Evolutionary conservation across 495 filamentous ascomycete genomes (phyloP).

Genomic region (Neurospora sp.): DNA sequence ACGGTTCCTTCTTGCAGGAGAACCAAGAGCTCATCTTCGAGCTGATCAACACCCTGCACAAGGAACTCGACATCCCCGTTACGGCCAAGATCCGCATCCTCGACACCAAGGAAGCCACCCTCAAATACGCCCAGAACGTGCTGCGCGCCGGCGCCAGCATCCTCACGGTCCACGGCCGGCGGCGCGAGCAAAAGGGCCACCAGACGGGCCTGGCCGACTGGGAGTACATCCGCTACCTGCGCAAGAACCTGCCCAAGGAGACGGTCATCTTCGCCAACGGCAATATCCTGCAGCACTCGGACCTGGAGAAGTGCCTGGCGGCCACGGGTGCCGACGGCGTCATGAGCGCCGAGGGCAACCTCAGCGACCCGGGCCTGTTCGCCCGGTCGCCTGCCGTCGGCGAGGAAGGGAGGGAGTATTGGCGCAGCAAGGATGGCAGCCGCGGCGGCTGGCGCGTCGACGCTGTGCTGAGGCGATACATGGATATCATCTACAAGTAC

Average conservation of each 20-base stretch:
- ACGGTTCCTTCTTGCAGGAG: constrained; percentile 92
- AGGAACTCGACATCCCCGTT: constrained; percentile 63
- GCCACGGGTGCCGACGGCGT: constrained; percentile 87
- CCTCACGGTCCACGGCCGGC: constrained; percentile 82
- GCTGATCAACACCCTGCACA: constrained; percentile 69
- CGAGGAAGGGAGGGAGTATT: constrained; percentile 64
- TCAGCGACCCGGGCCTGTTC: constrained; percentile 86
- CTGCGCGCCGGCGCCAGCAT: constrained; percentile 84
- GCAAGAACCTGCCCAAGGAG: constrained; percentile 73
- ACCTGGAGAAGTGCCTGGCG: constrained; percentile 68
- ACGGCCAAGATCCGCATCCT: constrained; percentile 93
- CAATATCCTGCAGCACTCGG: constrained; percentile 75
- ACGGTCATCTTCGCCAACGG: constrained; percentile 96
- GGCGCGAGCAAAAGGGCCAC: constrained; percentile 90
- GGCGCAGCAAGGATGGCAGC: constrained; percentile 68
- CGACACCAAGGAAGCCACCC: constrained; percentile 73
- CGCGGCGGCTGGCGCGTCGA: constrained; percentile 79
- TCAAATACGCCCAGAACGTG: constrained; percentile 85
- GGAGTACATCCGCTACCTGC: constrained; percentile 68
- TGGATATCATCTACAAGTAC: constrained; percentile 77
- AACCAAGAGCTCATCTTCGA: constrained; percentile 72
- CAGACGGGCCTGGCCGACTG: constrained; percentile 92
- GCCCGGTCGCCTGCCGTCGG: constrained; percentile 52
- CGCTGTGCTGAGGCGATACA: constrained; percentile 73
- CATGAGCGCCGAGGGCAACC: constrained; percentile 92